phyloP scores from a whole-genome alignment of 176 grass and related monocot genomes.

The Microstegium vimineum region DNA sequence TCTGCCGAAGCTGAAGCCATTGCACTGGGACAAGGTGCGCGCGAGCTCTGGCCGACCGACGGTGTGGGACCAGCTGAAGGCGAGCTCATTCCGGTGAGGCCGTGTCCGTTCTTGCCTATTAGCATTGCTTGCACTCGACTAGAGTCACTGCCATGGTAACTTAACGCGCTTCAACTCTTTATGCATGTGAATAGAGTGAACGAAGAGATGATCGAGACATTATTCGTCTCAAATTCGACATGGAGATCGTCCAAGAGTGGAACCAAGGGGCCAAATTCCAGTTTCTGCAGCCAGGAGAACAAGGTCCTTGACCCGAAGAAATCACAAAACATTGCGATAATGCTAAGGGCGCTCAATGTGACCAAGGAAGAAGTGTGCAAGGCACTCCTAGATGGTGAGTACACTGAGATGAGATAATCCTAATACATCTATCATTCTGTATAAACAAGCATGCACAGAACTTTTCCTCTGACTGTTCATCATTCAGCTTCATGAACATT shows the following conservation, averaged over 20 bases:
- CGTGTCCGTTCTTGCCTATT: background rate
- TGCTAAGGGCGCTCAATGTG: conserved; percentile 54
- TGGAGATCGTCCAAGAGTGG: conserved; percentile 53
- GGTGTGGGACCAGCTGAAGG: conserved; percentile 79
- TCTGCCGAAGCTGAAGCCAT: conserved; percentile 57
- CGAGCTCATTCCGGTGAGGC: conserved; percentile 72
- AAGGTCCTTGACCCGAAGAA: conserved; percentile 62
- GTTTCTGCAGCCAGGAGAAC: conserved; percentile 46
- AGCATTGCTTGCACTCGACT: background rate
- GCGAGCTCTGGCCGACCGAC: conserved; percentile 61
- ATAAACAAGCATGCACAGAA: background rate
- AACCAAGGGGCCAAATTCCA: conserved; percentile 34
- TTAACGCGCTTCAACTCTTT: background rate
- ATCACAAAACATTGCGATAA: conserved; percentile 74
- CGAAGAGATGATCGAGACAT: conserved; percentile 72
- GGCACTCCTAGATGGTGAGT: conserved; percentile 59
- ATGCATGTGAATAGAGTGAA: conserved; percentile 34
- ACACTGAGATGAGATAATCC: background rate
- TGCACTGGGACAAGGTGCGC: conserved; percentile 80
- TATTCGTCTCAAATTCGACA: conserved; percentile 68
- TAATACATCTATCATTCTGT: background rate
- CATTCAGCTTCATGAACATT: background rate
- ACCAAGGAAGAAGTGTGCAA: conserved; percentile 79
- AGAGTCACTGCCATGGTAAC: no score
- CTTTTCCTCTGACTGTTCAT: background rate